Conservation (phyloP, 768 basidiomycete species). For the Crucibulum laeve region DNA sequence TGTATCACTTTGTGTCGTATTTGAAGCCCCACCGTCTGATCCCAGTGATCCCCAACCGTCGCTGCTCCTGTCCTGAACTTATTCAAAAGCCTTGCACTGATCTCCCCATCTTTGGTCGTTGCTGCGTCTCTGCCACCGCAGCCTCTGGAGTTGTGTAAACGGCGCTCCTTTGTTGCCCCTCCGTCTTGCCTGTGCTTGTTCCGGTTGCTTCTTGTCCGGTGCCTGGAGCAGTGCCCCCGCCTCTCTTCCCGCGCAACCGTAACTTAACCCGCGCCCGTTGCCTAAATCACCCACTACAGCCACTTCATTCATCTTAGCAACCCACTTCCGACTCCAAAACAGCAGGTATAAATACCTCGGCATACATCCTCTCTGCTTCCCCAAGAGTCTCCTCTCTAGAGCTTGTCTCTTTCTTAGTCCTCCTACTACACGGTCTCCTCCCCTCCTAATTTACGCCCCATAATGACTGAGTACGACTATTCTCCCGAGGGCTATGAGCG, state of each 20-base stretch:
- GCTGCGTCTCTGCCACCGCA: too few species aligned
- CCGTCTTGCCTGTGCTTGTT: too few species aligned
- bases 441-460: slow-evolving; percentile 2
- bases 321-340: background rate
- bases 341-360: background rate
- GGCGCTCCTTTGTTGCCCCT: too few species aligned
- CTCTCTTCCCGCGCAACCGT: background rate
- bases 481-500: slow-evolving; percentile 53
- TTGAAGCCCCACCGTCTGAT: too few species aligned
- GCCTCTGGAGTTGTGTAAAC: too few species aligned
- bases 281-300: background rate
- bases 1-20: too few species aligned
- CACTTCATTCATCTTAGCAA: background rate
- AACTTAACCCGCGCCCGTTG: background rate
- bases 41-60: too few species aligned
- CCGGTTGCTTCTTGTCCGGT: too few species aligned
- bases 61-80: too few species aligned
- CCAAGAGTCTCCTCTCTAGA: slow-evolving; percentile 1
- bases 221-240: background rate
- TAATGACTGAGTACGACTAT: slow-evolving; percentile 60
- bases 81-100: too few species aligned
- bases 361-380: background rate
- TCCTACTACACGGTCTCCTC: background rate
- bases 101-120: too few species aligned
- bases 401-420: background rate